Evolutionary conservation across 257 asterid species (phyloP).

Genomic region (Solanum etuberosum): DNA sequence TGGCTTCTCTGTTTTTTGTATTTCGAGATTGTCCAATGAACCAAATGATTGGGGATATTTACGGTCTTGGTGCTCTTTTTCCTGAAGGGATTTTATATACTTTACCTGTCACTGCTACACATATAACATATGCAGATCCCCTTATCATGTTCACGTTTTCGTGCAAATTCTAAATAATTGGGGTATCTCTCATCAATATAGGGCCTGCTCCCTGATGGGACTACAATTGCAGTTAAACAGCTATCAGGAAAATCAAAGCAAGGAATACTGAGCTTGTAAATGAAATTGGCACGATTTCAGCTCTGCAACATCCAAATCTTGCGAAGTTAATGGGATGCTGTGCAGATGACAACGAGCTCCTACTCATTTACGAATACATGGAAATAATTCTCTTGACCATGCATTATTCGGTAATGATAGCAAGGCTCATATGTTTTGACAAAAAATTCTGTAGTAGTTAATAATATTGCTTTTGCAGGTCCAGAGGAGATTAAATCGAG

Average conservation of each 20-base stretch:
- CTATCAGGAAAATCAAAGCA: constrained; percentile 12
- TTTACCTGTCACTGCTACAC: not conserved
- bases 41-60: too few relatives aligned
- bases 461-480: not conserved
- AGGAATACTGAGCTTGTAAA: constrained; percentile 10
- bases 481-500: not conserved
- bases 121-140: not conserved
- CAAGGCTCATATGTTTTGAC: not conserved
- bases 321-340: constrained; percentile 10
- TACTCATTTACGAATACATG: constrained; percentile 13
- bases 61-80: not conserved
- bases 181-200: not conserved
- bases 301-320: constrained; percentile 15
- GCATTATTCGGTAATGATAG: constrained; percentile 1
- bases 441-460: not conserved
- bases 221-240: constrained; percentile 4
- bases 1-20: too few relatives aligned
- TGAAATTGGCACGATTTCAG: constrained; percentile 10
- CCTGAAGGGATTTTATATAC: not conserved
- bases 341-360: constrained; percentile 3
- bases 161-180: not conserved
- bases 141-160: not conserved
- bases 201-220: constrained; percentile 3
- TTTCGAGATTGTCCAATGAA: too few relatives aligned
- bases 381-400: constrained; percentile 4